Conservation (phyloP, 768 basidiomycete genomes). For the Tubosaeta brunneosetosa region DNA sequence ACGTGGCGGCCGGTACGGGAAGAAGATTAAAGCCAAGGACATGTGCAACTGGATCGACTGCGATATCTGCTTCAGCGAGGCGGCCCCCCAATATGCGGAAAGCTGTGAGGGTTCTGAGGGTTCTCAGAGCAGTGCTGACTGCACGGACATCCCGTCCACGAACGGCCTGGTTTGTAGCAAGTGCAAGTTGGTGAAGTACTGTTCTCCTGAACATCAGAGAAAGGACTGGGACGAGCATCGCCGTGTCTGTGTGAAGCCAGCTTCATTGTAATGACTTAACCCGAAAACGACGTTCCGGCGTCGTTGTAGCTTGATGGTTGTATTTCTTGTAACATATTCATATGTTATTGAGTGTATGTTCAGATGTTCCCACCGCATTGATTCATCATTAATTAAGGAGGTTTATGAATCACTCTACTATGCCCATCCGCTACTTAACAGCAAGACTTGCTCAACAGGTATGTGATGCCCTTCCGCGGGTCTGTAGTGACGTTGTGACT, state of each 20-base stretch:
- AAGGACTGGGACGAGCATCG: slow-evolving; percentile 78
- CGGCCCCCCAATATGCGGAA: slow-evolving; percentile 27
- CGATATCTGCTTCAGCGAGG: slow-evolving; percentile 53
- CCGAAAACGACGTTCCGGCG: background rate
- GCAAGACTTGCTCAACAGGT: slow-evolving; percentile 77
- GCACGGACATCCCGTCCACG: slow-evolving; percentile 26
- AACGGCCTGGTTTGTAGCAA: slow-evolving; percentile 67
- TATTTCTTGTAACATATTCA: slow-evolving; percentile 4
- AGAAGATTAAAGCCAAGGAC: slow-evolving; percentile 48
- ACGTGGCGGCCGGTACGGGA: slow-evolving; percentile 47
- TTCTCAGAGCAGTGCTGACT: slow-evolving; percentile 41
- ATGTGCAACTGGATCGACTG: slow-evolving; percentile 88
- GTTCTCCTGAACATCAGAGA: slow-evolving; percentile 67
- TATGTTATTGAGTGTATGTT: background rate
- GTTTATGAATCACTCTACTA: slow-evolving; percentile 13
- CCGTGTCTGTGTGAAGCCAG: slow-evolving; percentile 54
- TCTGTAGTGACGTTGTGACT: background rate
- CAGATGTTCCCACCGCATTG: background rate
- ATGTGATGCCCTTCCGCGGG: background rate
- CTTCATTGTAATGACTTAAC: slow-evolving; percentile 9
- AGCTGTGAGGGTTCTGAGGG: slow-evolving; percentile 45
- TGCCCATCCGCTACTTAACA: slow-evolving; percentile 62
- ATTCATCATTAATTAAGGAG: background rate
- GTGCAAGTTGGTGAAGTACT: slow-evolving; percentile 76
- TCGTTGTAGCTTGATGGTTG: slow-evolving; percentile 4